phyloP scores from a whole-genome alignment of 2,329 filamentous ascomycete species.

The Curvularia sp. region DNA sequence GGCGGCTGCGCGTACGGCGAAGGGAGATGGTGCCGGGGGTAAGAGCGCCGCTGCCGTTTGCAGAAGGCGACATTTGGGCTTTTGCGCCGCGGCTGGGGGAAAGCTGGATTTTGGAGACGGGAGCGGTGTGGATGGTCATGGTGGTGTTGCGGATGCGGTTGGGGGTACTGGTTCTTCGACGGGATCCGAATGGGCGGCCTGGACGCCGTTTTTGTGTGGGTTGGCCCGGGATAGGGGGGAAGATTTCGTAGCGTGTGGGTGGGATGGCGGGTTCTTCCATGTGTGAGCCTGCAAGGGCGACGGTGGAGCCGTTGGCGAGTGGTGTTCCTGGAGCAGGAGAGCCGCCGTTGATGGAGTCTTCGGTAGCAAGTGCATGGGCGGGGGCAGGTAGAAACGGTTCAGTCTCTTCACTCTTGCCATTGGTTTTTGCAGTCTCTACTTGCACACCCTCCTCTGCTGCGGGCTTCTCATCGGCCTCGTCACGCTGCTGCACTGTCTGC shows the following conservation, averaged over 20 bases:
- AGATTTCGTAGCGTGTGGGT: conserved; percentile 76
- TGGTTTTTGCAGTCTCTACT: conserved; percentile 40
- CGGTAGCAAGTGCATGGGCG: conserved; percentile 33
- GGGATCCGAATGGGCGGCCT: conserved; percentile 48
- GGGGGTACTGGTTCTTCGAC: conserved; percentile 47
- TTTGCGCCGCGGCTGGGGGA: conserved; percentile 41
- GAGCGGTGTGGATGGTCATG: conserved; percentile 41
- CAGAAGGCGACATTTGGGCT: conserved; percentile 33
- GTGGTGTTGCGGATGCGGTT: conserved; percentile 35
- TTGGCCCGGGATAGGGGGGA: conserved; percentile 69
- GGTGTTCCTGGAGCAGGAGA: conserved; percentile 44
- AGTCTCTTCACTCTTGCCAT: conserved; percentile 27
- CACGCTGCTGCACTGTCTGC: conserved; percentile 85
- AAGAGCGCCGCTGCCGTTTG: conserved; percentile 35
- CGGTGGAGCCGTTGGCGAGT: conserved; percentile 40
- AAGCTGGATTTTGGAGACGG: conserved; percentile 42
- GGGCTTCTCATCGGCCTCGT: conserved; percentile 66
- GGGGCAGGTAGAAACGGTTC: conserved; percentile 30
- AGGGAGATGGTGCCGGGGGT: conserved; percentile 41
- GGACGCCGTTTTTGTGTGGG: conserved; percentile 45
- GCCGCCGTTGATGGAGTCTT: conserved; percentile 41
- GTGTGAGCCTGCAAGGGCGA: conserved; percentile 41
- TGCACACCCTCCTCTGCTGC: conserved; percentile 55
- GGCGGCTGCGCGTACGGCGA: conserved; percentile 53
- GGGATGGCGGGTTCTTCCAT: conserved; percentile 62